Evolutionary conservation across 129 eudicot species (phyloP).

Genomic region (Centrapalus pauciflorus): DNA sequence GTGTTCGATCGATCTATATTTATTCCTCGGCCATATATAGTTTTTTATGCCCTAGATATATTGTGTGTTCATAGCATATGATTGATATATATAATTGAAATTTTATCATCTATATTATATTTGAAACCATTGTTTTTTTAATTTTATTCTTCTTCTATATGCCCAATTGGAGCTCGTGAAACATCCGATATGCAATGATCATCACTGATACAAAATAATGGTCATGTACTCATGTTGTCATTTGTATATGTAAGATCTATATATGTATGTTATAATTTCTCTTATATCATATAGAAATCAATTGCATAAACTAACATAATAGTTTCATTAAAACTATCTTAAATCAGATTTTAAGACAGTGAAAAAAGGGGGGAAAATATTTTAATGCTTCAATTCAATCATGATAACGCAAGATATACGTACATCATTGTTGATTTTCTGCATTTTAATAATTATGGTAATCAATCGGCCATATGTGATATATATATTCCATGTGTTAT

Average conservation of each 20-base stretch:
- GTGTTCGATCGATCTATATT: background rate
- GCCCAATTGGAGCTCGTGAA: background rate
- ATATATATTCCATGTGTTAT: too few species aligned
- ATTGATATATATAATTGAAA: background rate
- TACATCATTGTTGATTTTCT: too few species aligned
- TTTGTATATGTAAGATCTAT: background rate
- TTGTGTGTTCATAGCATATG: constrained; percentile 14
- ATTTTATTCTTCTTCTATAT: background rate
- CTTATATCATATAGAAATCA: background rate
- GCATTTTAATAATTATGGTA: too few species aligned
- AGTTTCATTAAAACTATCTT: too few species aligned
- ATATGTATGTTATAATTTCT: background rate
- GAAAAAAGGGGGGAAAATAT: too few species aligned
- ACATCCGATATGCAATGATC: background rate
- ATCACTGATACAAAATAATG: background rate
- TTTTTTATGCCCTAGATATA: constrained; percentile 6
- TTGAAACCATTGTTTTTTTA: background rate
- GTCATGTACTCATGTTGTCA: too few species aligned
- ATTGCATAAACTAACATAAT: too few species aligned
- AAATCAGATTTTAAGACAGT: too few species aligned
- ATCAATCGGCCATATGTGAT: too few species aligned
- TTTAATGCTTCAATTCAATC: too few species aligned
- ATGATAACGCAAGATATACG: too few species aligned
- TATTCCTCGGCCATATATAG: background rate
- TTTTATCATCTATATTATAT: background rate